Evolutionary conservation across 202 grass and related monocot genomes (phyloP).

Genomic region (Carex sylvatica): DNA sequence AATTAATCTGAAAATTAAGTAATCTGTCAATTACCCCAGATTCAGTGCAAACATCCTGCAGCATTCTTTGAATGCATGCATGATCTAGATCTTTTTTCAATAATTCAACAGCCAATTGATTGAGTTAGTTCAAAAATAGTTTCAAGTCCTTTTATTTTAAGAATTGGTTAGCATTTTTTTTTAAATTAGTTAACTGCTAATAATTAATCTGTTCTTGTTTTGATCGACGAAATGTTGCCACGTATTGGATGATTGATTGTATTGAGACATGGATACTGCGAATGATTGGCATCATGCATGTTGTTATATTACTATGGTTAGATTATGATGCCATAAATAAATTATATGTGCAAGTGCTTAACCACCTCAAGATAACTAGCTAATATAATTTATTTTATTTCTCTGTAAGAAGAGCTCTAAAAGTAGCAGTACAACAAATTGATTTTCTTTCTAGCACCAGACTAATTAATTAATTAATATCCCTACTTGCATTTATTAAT

Average conservation of each 20-base stretch:
- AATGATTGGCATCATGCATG: conserved; percentile 10
- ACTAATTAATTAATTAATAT: neutral
- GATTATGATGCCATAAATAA: neutral
- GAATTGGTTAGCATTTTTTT: conserved; percentile 12
- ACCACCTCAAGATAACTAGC: conserved; percentile 2
- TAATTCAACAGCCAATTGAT: conserved; percentile 19
- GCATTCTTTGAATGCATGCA: neutral
- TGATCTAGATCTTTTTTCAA: conserved; percentile 1
- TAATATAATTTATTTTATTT: neutral
- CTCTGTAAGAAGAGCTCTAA: neutral
- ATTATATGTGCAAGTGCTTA: neutral
- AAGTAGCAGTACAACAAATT: neutral
- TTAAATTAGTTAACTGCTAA: conserved; percentile 21
- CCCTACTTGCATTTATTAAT: neutral
- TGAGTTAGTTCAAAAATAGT: conserved; percentile 20
- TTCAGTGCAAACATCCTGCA: neutral
- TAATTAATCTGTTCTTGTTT: conserved; percentile 16
- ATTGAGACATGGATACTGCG: conserved; percentile 11
- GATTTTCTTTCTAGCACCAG: neutral
- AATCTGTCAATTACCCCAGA: neutral
- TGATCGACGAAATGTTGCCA: conserved; percentile 3
- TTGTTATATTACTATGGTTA: conserved; percentile 32
- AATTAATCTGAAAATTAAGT: neutral
- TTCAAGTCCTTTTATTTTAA: conserved; percentile 9
- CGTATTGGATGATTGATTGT: conserved; percentile 13